Base-by-base conservation (phyloP, 495 filamentous ascomycete genomes). In the Tuber umbilicatum region DNA sequence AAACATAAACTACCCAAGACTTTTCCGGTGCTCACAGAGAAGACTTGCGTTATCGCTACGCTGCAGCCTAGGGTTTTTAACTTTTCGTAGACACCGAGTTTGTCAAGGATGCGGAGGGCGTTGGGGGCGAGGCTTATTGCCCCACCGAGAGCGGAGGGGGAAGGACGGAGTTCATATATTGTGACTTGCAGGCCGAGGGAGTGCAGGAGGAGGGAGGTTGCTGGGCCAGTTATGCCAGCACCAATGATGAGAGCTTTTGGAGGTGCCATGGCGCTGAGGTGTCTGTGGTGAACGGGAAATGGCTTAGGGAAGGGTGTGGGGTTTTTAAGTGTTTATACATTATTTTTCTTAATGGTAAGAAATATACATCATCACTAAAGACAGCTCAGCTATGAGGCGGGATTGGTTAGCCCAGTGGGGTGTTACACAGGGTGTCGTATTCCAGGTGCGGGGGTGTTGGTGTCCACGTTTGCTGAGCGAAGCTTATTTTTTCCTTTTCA, bases 61-160 rank as follows among this genome's bases (percentile, higher is more conserved):
- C 85, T 83, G 19, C 84, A 72, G 19, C 88, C 86, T 76, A 85
- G 80, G 7, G 83, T 79, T 67, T 85, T 80, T 71, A 87, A 72
- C 72, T 85, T 83, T 60, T 85, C 79, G 40, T 83, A 64, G 42
- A 88, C 86, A 17, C 87, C 89, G 2, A 91, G 83, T 55, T 84
- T 84, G 72, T 88, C 86, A 5, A 91, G 85, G 76, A 89, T 85
- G 10, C 88, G 84, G 38, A 90, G 85, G 4, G 89, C 88, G 40
- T 88, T 88, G 2, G 89, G 89, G 0, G 89, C 89, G 31, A 91
- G 83, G 81, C 89, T 90, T 72, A 91, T 86, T 17, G 88, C 87
- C 39, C 89, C 89, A 39, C 89, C 89, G 19, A 89, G 87, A 4
- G 88, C 88, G 5, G 86, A 86, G 19, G 88, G 85, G 6, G 85